Evolutionary conservation across 768 basidiomycete genomes (phyloP).

Genomic region (Hygrophorus russula): DNA sequence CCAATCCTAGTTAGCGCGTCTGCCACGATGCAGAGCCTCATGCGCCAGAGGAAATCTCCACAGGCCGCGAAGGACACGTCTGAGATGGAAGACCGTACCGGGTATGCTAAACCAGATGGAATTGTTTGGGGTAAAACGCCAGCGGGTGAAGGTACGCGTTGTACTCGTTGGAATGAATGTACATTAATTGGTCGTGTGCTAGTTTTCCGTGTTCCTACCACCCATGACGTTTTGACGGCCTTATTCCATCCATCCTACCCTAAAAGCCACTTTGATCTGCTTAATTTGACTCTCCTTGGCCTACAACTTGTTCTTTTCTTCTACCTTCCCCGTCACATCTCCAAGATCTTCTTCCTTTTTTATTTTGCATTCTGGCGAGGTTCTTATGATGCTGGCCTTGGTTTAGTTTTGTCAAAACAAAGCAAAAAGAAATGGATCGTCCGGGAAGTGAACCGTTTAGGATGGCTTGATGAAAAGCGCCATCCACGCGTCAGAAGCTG

Average conservation of each 20-base stretch:
- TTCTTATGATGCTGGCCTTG: constrained; percentile 88
- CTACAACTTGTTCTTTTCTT: constrained; percentile 69
- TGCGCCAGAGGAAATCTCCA: neutral
- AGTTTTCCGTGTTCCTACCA: constrained; percentile 93
- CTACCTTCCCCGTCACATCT: constrained; percentile 41
- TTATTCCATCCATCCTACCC: constrained; percentile 75
- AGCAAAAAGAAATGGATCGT: constrained; percentile 96
- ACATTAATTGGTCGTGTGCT: constrained; percentile 7
- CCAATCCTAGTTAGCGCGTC: too few relatives aligned
- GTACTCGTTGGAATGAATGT: constrained; percentile 3
- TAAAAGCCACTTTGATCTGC: constrained; percentile 81
- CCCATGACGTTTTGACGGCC: constrained; percentile 79
- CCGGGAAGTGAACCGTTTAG: constrained; percentile 58
- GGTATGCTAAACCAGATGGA: constrained; percentile 27
- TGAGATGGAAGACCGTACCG: neutral
- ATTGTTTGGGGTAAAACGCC: constrained; percentile 88
- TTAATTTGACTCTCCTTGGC: constrained; percentile 73
- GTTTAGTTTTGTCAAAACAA: constrained; percentile 89
- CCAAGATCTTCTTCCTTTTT: constrained; percentile 65
- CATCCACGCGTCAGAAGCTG: constrained; percentile 58
- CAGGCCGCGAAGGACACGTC: neutral
- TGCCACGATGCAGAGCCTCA: too few relatives aligned
- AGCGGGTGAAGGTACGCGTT: constrained; percentile 54
- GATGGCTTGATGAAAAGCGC: constrained; percentile 78
- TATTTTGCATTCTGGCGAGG: constrained; percentile 93